phyloP scores from a whole-genome alignment of 129 eudicot genomes.

The Centrapalus pauciflorus region DNA sequence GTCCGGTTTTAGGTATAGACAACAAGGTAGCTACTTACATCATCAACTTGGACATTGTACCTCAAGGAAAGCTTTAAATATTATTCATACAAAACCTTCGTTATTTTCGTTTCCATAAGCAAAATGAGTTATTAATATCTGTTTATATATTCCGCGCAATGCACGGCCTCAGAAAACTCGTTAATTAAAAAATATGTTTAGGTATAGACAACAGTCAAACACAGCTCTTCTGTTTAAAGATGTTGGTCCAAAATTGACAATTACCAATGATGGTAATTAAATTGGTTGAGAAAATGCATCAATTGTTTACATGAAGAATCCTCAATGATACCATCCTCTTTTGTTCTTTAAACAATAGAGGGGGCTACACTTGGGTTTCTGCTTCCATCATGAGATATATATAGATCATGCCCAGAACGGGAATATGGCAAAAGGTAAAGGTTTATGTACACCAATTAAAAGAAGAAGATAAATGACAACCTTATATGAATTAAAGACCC shows the following conservation, averaged over 20 bases:
- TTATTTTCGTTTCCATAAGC: no score
- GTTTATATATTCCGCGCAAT: no score
- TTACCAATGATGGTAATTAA: background rate
- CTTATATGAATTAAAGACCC: background rate
- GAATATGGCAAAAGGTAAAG: background rate
- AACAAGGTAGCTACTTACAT: no score
- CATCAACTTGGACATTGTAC: no score
- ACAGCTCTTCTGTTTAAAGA: background rate
- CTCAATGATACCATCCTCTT: background rate
- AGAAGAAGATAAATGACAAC: slow-evolving; percentile 7
- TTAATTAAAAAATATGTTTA: no score
- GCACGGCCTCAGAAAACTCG: no score
- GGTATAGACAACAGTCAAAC: background rate
- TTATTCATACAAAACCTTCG: no score
- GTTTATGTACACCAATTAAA: background rate
- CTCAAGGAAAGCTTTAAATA: no score
- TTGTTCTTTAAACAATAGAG: background rate
- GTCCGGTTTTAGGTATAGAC: no score
- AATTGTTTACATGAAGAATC: background rate
- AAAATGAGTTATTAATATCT: no score
- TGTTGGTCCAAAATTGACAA: background rate
- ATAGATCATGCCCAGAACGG: background rate
- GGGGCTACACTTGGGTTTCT: background rate
- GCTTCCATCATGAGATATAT: no score
- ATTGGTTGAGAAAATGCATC: background rate